Base-by-base conservation (phyloP, 2,329 filamentous ascomycete genomes). In the Apiospora marii region DNA sequence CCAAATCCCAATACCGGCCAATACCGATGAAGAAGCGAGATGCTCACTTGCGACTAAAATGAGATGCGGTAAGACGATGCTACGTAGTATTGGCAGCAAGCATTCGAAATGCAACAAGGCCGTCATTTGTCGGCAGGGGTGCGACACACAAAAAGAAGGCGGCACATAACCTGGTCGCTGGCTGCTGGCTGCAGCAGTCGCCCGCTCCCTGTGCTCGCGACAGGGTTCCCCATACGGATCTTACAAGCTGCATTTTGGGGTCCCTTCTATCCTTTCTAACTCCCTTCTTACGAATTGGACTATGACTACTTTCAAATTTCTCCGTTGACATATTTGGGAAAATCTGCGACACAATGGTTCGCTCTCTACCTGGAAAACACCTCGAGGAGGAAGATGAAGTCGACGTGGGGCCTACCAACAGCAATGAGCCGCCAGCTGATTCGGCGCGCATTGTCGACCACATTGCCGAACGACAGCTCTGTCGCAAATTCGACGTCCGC, bases 401-500 rank as follows among this genome's bases (percentile, higher is more conserved):
- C 58, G 58, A 41, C 34, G 58, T 41, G 4, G 58, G 34, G 12
- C 58, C 30, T n/a, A 34, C n/a, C 34, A 37, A 5, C 3, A 37
- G 53, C 53, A 37, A 64, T 22, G 34, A 64, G 16, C 58, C 58
- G 58, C 34, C 58, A 41, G 58, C 58, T n/a, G 81, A 78, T 4
- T 74, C 77, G 22, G 77, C 77, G 4, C 76, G 76, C 10, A 73
- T 80, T n/a, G 72, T 86, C 64, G 84, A 87, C 76, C 76, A 77
- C 44, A 77, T 79, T 64, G 86, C 87, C 22, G 88, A 90, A 79
- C 83, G 83, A 30, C 83, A 83, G 0, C 81, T 90, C 8, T 87
- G 86, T 75, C 84, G 86, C 78, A 89, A 89, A 78, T 87, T 90
- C 72, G 88, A 90, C 77, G 77, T 87, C 30, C 85, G 87, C n/a